Percentiles rank a stretch among this genome's conserved stretches.
Conservation (phyloP, 2,329 filamentous ascomycete genomes). For the Colletotrichum lindemuthianum region DNA sequence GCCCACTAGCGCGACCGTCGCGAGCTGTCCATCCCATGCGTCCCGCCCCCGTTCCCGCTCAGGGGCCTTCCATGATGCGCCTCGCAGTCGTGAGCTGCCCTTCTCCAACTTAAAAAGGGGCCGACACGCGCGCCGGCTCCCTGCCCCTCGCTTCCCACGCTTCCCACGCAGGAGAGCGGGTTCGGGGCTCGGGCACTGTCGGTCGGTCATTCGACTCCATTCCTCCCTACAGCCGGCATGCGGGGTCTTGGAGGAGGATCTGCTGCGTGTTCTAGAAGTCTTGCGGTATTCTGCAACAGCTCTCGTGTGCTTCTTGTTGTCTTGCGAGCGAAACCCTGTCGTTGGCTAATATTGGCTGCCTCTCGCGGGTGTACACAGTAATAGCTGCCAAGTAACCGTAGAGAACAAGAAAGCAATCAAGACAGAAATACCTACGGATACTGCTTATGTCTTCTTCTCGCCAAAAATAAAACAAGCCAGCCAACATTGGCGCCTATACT, state of each 20-base stretch:
- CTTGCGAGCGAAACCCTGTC: background rate
- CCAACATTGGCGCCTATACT: constrained; percentile 10
- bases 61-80: constrained; percentile 33
- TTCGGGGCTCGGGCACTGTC: constrained; percentile 20
- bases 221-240: constrained; percentile 29
- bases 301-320: constrained; percentile 22
- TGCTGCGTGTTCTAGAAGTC: constrained; percentile 33
- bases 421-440: too few relatives aligned
- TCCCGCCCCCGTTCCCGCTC: constrained; percentile 31
- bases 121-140: constrained; percentile 17
- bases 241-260: constrained; percentile 25
- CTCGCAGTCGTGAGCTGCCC: constrained; percentile 3
- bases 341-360: too few relatives aligned
- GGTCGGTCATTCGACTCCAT: constrained; percentile 20
- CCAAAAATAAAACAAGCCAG: background rate
- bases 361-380: too few relatives aligned
- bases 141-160: constrained; percentile 5
- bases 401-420: too few relatives aligned
- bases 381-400: too few relatives aligned
- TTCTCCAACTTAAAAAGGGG: constrained; percentile 22
- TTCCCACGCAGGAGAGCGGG: constrained; percentile 1
- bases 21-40: constrained; percentile 30
- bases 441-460: constrained; percentile 1
- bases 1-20: constrained; percentile 27
- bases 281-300: constrained; percentile 27